A percentile compares a stretch with the other conserved stretches of the same genome.
Evolutionary conservation across 331 rosid genomes (phyloP).

Genomic region (Malus hybrid): DNA sequence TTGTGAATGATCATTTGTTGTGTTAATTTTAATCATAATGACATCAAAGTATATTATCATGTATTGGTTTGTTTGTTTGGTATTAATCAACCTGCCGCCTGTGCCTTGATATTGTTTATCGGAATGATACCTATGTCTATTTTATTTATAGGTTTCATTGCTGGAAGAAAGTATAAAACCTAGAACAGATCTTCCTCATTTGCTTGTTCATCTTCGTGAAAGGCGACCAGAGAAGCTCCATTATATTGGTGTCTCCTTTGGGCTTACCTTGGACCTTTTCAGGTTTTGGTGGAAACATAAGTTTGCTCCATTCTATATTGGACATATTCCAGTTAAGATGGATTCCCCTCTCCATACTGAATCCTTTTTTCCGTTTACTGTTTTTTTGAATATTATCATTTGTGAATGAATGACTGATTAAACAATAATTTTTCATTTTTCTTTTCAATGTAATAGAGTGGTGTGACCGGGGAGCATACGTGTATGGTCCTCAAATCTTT

Average conservation of each 20-base stretch:
- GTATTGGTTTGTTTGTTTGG: not conserved
- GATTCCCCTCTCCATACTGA: not conserved
- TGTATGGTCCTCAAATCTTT: conserved; percentile 85
- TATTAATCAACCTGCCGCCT: not conserved
- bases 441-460: conserved; percentile 39
- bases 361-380: too few species aligned
- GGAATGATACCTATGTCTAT: not conserved
- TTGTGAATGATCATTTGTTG: not conserved
- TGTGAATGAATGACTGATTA: not conserved
- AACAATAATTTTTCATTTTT: not conserved
- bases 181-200: conserved; percentile 78
- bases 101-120: not conserved
- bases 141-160: conserved; percentile 65
- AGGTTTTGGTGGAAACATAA: conserved; percentile 91
- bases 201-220: conserved; percentile 84
- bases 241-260: conserved; percentile 93
- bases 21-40: not conserved
- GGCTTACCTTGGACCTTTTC: conserved; percentile 80
- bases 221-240: conserved; percentile 90
- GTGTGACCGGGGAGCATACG: conserved; percentile 89
- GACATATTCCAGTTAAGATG: conserved; percentile 94
- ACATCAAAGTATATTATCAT: not conserved
- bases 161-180: conserved; percentile 78
- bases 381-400: not conserved
- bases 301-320: conserved; percentile 89